phyloP scores from a whole-genome alignment of 1,284 basidiomycete genomes.

The Veloboletus limbatus region DNA sequence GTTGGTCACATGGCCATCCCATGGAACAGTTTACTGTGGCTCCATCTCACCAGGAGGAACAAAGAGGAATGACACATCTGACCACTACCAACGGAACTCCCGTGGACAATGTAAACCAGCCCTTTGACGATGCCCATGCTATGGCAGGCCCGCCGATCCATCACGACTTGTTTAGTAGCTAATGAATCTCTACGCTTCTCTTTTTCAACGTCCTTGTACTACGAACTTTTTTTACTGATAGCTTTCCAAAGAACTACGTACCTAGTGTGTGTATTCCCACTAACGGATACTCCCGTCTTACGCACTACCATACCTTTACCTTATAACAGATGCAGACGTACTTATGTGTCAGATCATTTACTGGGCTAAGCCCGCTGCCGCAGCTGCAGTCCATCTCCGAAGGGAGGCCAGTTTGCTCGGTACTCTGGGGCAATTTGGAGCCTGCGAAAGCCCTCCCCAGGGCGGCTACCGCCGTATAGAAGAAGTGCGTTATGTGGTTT shows the following conservation, averaged over 20 bases:
- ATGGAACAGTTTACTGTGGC: not conserved
- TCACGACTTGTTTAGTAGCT: slow-evolving; percentile 5
- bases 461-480: no score
- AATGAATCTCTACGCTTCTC: not conserved
- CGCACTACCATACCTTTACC: not conserved
- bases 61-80: not conserved
- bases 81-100: not conserved
- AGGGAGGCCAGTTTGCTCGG: no score
- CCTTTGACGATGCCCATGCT: not conserved
- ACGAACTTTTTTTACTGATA: not conserved
- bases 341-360: no score
- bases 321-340: not conserved
- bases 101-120: not conserved
- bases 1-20: slow-evolving; percentile 4
- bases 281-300: not conserved
- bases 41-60: not conserved
- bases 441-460: no score
- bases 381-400: no score
- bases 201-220: not conserved
- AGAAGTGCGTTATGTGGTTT: no score
- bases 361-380: no score
- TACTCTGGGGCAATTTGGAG: no score
- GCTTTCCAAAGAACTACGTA: not conserved
- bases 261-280: not conserved
- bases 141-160: not conserved